A percentile compares a stretch with the other conserved stretches of the same genome.
phyloP scores from a whole-genome alignment of 2,329 filamentous ascomycete species.

The Paecilomyces sp. region DNA sequence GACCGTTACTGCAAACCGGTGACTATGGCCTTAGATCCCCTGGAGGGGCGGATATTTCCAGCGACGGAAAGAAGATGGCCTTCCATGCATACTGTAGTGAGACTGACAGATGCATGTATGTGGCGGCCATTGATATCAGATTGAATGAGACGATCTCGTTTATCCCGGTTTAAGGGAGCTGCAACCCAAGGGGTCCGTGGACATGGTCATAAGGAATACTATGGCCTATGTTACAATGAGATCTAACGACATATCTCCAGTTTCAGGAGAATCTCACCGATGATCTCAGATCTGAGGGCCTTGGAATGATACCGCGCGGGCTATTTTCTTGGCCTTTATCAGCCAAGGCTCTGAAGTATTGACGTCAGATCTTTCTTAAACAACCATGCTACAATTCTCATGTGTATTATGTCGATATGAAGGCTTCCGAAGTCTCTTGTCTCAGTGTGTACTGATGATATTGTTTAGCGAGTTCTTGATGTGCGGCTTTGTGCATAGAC shows the following conservation, averaged over 20 bases:
- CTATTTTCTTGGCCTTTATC: not conserved
- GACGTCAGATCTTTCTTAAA: not conserved
- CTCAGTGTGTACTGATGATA: not conserved
- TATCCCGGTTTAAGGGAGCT: not conserved
- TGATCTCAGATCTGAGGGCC: not conserved
- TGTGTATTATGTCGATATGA: no score
- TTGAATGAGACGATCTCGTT: slow-evolving; percentile 5
- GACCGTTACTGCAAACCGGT: slow-evolving; percentile 24
- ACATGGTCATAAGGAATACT: not conserved
- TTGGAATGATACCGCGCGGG: not conserved
- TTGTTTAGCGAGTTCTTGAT: not conserved
- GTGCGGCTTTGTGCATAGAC: not conserved
- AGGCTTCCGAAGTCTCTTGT: not conserved
- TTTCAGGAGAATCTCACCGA: not conserved
- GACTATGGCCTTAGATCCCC: slow-evolving; percentile 18
- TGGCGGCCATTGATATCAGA: slow-evolving; percentile 15
- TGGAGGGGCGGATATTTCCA: slow-evolving; percentile 18
- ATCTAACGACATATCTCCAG: not conserved
- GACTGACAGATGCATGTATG: slow-evolving; percentile 18
- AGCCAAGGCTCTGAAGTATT: not conserved
- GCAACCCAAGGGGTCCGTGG: not conserved
- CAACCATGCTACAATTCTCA: no score
- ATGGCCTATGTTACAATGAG: not conserved
- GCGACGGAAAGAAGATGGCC: slow-evolving; percentile 18
- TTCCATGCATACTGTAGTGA: slow-evolving; percentile 21